Base-by-base conservation (phyloP, 352 stramenopile genomes). In the Elongisporangium prolatum region DNA sequence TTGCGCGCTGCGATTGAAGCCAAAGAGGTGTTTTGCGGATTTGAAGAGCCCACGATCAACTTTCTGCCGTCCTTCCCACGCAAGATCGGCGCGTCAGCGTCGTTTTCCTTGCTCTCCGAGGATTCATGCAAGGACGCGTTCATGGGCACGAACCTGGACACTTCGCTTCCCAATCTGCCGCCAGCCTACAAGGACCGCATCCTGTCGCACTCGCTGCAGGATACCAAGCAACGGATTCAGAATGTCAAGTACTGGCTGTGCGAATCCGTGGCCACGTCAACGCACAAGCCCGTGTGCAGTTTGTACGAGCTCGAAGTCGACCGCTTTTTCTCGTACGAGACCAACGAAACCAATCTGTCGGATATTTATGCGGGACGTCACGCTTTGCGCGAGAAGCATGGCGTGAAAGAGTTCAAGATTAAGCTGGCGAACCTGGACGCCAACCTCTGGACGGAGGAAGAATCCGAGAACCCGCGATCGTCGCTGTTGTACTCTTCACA, bases 21-120 rank as follows among this genome's bases (percentile, higher is more conserved):
- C 0, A 93, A 93, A 28, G 86, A 95, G 52, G 77, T 91, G 11
- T 88, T 95, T n/a, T 91, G 78, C 52, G 86, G 86, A 0, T 95
- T 95, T 52, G 80, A 93, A 58, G 84, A 95, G 37, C 82, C 86
- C 34, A 55, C 70, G 0, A 93, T 95, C 51, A 60, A 59, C 4
- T 95, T 95, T 50, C 34, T 93, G 18, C 86, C 86, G 11, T 84
- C 84, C 0, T 93, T 79, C 52, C 86, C 86, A 37, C 80, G 86
- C 11, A 76, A 80, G 50, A 63, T 88, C 18, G 84, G 79, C 10
- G 61, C 67, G 0, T 65, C 69, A 14, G 86, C 80, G 20, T 74
- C 75, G 13, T 95, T 89, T 38, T 87, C 78, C 2, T 84, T 86
- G 74, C 65, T 91, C 8, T 65, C 67, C 1, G 75, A 90, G n/a